Conservation (phyloP, 345 rosid genomes). For the Ricinus communis region DNA sequence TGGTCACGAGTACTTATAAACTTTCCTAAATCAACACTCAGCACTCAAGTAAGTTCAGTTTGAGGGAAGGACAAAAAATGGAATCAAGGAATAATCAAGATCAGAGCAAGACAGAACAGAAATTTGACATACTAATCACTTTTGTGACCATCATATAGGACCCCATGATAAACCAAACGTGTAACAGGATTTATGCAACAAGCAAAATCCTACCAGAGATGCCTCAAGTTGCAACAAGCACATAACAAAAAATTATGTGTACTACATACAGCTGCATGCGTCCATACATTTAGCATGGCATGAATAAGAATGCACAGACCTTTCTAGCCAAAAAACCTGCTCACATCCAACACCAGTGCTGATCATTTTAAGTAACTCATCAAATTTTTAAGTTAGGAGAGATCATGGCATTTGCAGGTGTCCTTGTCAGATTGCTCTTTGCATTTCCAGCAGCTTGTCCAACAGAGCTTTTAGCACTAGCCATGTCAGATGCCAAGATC, state of each 20-base stretch:
- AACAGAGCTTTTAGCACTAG: conserved; percentile 41
- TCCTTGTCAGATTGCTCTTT: conserved; percentile 61
- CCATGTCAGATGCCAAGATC: conserved; percentile 46
- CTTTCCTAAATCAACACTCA: background rate
- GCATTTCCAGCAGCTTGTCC: conserved; percentile 58
- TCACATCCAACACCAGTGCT: background rate
- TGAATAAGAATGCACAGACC: background rate
- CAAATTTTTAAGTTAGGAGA: conserved; percentile 53
- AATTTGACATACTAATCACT: background rate
- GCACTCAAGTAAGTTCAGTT: background rate
- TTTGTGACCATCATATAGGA: background rate
- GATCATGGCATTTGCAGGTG: conserved; percentile 51
- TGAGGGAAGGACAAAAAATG: background rate
- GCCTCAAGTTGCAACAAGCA: background rate
- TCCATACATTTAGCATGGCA: background rate
- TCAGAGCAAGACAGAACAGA: background rate
- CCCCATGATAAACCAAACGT: background rate
- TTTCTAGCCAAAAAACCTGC: conserved; percentile 6
- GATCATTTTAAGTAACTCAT: conserved; percentile 25
- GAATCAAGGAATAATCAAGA: background rate
- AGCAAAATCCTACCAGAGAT: background rate
- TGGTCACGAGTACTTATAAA: background rate
- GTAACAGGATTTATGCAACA: background rate
- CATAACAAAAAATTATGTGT: background rate
- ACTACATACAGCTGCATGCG: background rate